Base-by-base conservation (phyloP, 2,329 filamentous ascomycete species). In the Aphanoascus verrucosus region DNA sequence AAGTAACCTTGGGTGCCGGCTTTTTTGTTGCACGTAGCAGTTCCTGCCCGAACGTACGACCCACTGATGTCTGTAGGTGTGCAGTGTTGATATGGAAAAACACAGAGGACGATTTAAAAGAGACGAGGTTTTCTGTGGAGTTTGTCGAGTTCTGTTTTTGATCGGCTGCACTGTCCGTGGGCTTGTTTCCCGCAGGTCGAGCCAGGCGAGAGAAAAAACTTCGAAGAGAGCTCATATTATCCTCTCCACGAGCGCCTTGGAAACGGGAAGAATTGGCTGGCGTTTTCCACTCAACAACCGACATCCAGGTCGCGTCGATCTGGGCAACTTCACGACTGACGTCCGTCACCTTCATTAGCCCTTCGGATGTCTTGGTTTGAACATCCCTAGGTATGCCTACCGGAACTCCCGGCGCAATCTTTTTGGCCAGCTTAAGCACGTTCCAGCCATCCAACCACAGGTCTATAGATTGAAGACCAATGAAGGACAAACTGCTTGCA, bases 11-110 rank as follows among this genome's bases (percentile, higher is more conserved):
- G 0, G 93, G 93, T 0, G 94, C 93, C 2, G 90, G 88, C 64
- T 98, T 98, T 71, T 97, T 96, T 0, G 94, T 98, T 14, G 94
- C 93, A 57, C 94, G 82, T 71, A 97, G 89, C 9, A 98, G 79
- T 66, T 98, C 94, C 1, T 83, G 78, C 2, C 88, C 83, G 62
- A 97, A 88, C 38, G 77, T 80, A 31, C 79, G 72, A 17, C 80
- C 75, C 0, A 96, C 83, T 45, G 80, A 86, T 0, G 90, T 94
- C 61, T 82, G 79, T 32, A 97, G 83, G 44, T 81, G 80, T 31
- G 91, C 90, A 7, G 89, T 90, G 45, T 86, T 95, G 17, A 94
- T 86, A 47, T 89, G 81, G 17, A 98, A 74, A 66, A 95, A 97
- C 32, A 97, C 90, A 14, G 85, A 88, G 0, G 88, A 86, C 0